A percentile compares a stretch with the other conserved stretches of the same genome.
phyloP scores from a whole-genome alignment of 2,329 filamentous ascomycete species.

The Harringtonia aguacate region DNA sequence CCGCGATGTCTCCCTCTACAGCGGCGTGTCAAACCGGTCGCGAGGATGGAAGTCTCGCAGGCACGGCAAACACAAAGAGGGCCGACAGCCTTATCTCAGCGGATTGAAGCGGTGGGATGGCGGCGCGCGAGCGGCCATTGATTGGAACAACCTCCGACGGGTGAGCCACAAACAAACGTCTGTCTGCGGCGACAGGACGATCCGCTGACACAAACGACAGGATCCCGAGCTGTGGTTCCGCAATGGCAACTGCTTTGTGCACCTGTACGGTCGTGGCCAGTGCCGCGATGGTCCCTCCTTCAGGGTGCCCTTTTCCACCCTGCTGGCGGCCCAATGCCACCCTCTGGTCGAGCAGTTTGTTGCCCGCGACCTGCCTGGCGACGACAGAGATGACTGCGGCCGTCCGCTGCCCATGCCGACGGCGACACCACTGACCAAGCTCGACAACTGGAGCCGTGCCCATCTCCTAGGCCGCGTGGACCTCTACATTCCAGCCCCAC shows the following conservation, averaged over 20 bases:
- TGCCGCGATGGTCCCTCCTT: conserved; percentile 59
- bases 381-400: neutral
- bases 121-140: conserved; percentile 27
- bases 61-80: conserved; percentile 20
- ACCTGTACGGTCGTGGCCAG: conserved; percentile 56
- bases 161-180: conserved; percentile 30
- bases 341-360: conserved; percentile 47
- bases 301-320: conserved; percentile 45
- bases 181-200: neutral
- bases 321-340: conserved; percentile 48
- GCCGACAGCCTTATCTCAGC: conserved; percentile 11
- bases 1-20: conserved; percentile 16
- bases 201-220: conserved; percentile 28
- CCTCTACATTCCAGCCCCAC: conserved; percentile 59
- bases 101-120: conserved; percentile 42
- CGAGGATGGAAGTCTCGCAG: conserved; percentile 25
- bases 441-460: conserved; percentile 10
- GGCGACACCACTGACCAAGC: conserved; percentile 14
- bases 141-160: conserved; percentile 37
- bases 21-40: conserved; percentile 21
- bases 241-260: conserved; percentile 57
- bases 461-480: conserved; percentile 30
- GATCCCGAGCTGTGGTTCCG: conserved; percentile 62
- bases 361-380: conserved; percentile 18
- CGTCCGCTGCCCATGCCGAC: neutral